Conservation (phyloP, 139 green algal genomes). For the Picochlorum sp. region DNA sequence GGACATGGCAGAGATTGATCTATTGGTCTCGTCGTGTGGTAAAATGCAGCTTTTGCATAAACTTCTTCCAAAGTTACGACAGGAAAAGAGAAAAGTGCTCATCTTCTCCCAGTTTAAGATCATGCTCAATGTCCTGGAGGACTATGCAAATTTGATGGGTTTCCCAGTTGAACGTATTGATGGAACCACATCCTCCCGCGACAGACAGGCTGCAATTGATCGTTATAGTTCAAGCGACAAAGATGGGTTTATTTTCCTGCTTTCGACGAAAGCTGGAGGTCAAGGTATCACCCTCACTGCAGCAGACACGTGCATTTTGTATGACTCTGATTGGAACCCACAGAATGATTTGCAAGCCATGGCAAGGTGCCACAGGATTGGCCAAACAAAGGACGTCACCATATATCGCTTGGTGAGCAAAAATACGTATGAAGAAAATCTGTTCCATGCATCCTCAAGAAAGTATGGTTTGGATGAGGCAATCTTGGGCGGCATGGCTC, state of each 20-base stretch:
- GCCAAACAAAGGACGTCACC: slow-evolving; percentile 71
- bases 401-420: slow-evolving; percentile 85
- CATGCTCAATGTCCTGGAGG: slow-evolving; percentile 84
- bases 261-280: slow-evolving; percentile 85
- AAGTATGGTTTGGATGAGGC: slow-evolving; percentile 89
- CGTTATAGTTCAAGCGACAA: slow-evolving; percentile 46
- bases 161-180: slow-evolving; percentile 83
- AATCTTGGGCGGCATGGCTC: slow-evolving; percentile 62
- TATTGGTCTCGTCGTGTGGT: slow-evolving; percentile 53
- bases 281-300: slow-evolving; percentile 95
- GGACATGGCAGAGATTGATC: slow-evolving; percentile 37
- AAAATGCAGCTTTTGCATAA: slow-evolving; percentile 79
- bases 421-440: slow-evolving; percentile 82
- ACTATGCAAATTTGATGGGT: slow-evolving; percentile 47
- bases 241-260: slow-evolving; percentile 78
- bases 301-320: slow-evolving; percentile 91
- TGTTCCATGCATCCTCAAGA: slow-evolving; percentile 56
- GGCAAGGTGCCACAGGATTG: slow-evolving; percentile 93
- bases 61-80: slow-evolving; percentile 72
- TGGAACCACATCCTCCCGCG: slow-evolving; percentile 37
- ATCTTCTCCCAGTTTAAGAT: slow-evolving; percentile 91
- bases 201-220: slow-evolving; percentile 84
- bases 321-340: slow-evolving; percentile 91
- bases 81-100: slow-evolving; percentile 68
- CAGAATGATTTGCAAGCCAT: slow-evolving; percentile 91